Percentiles rank a stretch among this genome's conserved stretches.
phyloP scores from a whole-genome alignment of 345 rosid genomes.

The Psidium guajava region DNA sequence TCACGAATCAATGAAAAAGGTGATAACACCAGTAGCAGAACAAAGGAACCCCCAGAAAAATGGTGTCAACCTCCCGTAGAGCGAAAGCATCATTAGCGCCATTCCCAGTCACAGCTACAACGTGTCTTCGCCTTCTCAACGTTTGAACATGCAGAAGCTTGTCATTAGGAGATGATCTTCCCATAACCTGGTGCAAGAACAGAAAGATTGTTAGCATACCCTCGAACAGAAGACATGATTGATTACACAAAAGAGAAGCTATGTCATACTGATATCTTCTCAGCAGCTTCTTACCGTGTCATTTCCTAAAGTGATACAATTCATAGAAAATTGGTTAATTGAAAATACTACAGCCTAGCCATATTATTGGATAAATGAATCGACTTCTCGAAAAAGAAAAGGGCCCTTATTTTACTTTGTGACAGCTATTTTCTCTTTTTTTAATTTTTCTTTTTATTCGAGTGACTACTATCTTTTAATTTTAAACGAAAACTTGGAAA shows the following conservation, averaged over 20 bases:
- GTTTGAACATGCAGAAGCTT: constrained; percentile 41
- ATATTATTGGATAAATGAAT: background rate
- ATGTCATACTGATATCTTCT: constrained; percentile 59
- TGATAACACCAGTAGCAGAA: background rate
- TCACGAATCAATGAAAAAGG: background rate
- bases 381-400: background rate
- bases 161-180: constrained; percentile 39
- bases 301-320: background rate
- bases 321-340: background rate
- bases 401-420: background rate
- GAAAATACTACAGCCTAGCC: background rate
- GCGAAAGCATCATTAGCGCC: constrained; percentile 45
- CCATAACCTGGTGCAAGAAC: constrained; percentile 26
- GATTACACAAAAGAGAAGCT: background rate
- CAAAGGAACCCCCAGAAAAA: background rate
- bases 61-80: constrained; percentile 20
- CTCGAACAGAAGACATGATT: background rate
- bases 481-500: background rate
- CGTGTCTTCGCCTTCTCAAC: constrained; percentile 19
- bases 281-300: constrained; percentile 44
- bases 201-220: background rate
- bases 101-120: constrained; percentile 43
- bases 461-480: background rate
- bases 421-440: background rate
- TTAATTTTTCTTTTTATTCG: background rate